Evolutionary conservation across 805 yeast species (phyloP), one percentile per base, ranked within the genome.

Genomic region (Ascoidea tarda): DNA sequence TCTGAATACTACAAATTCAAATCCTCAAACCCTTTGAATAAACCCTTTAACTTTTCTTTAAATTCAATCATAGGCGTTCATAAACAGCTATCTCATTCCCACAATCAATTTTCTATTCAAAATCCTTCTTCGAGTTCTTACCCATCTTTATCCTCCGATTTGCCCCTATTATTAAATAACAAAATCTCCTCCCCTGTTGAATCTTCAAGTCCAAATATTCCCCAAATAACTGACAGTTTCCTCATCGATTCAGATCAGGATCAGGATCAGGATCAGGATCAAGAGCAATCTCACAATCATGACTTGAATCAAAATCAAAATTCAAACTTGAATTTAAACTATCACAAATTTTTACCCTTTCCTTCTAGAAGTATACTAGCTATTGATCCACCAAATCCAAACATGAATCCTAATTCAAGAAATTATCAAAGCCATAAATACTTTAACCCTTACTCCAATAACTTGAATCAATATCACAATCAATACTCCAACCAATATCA

Each of bases 51-150:
- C 16, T 62, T 71, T 28, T 65, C 76, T 52, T 65, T 64, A 28
- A 64, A 70, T 1, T 71, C 78, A 0, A 66, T 78, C 5, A 62
- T 69, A 12, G 84, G 83, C 8, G 83, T 78, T 5, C 83, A 78
- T 59, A 65, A 64, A 53, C 57, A 60, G 16, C 62, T 63, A 1
- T 46, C 32, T 45, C 12, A 16, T 47, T 8, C 49, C 5, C 33
- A 32, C 33, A 42, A 46, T 16, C 59, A 55, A 44, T 1, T 33
- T 49, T 33, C 47, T 51, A 1, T 32, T 55, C 14, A 57, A 6
- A 53, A 58, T 47, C 59, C 54, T 6, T 33, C 53, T 8, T 55
- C 53, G 8, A 16, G 48, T 8, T 54, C 31, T 12, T 21, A 21
- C 28, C 28, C 28, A 21, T 21, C 28, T 21, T 21, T 21, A 21